phyloP scores from a whole-genome alignment of 2,329 filamentous ascomycete species.

The Claviceps citrina region DNA sequence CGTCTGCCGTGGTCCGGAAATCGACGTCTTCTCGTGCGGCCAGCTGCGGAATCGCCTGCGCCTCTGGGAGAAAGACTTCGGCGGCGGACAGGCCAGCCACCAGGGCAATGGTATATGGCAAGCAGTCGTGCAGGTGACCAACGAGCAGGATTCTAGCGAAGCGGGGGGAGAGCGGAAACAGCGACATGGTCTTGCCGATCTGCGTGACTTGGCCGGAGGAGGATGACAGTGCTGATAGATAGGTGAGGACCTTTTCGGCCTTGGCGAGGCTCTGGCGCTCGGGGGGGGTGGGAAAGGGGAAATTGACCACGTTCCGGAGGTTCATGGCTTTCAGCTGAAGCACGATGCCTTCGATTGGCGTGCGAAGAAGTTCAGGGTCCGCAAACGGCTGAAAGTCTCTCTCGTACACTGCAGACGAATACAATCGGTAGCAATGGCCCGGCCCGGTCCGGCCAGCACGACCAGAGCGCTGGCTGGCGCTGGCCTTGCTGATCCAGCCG shows the following conservation, averaged over 20 bases:
- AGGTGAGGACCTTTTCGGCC: constrained; percentile 73
- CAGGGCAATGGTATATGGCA: constrained; percentile 73
- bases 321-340: constrained; percentile 92
- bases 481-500: constrained; percentile 95
- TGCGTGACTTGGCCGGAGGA: constrained; percentile 60
- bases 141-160: constrained; percentile 87
- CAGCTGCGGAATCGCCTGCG: constrained; percentile 51
- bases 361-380: constrained; percentile 75
- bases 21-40: constrained; percentile 31
- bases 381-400: constrained; percentile 75
- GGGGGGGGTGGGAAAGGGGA: constrained; percentile 89
- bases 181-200: constrained; percentile 65
- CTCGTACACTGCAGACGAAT: constrained; percentile 88
- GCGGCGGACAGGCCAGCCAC: constrained; percentile 79
- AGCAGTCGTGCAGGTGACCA: constrained; percentile 65
- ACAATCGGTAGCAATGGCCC: constrained; percentile 88
- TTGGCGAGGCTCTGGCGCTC: constrained; percentile 59
- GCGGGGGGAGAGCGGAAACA: constrained; percentile 79
- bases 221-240: constrained; percentile 63
- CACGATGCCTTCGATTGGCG: constrained; percentile 84
- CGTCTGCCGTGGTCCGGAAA: constrained; percentile 48
- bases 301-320: constrained; percentile 76
- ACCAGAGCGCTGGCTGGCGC: constrained; percentile 78
- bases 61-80: constrained; percentile 74
- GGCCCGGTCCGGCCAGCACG: constrained; percentile 91